Base-by-base conservation (phyloP, 768 basidiomycete species). In the Scleroderma bovista region DNA sequence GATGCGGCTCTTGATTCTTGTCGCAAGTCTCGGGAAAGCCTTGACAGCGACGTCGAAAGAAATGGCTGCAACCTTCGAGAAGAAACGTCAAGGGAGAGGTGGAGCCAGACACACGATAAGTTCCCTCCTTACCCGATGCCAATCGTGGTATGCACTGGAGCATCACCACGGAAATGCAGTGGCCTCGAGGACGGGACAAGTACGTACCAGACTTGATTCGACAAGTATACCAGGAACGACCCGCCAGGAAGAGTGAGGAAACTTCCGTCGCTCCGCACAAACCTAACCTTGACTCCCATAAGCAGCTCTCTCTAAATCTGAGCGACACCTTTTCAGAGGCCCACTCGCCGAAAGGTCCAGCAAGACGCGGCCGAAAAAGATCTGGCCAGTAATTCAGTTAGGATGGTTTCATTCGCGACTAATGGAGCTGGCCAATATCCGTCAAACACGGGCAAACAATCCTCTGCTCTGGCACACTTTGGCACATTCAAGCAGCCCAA, bases 171-270 rank as follows among this genome's bases (percentile, higher is more conserved):
- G 36, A 65, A 68, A 66, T 56, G 62, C 56, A 60, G 60, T 52
- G 57, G 56, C 65, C 65, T 66, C 64, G 67, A 66, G 65, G 65
- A 68, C 54, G 63, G 56, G 52, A 54, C 57, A 34, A 31, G 44
- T 45, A 45, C 44, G 44, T 45, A 45, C 44, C 29, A 17, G 2
- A 22, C 15, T 29, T 44, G 43, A 44, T 32, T 31, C 31, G 44
- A 45, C 61, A 53, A 51, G 51, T 44, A 43, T 33, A 23, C 41
- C 38, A 64, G 59, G 61, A 56, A 62, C 63, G 46, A 11, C 49
- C 31, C 45, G 39, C 6, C 41, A 47, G 50, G 53, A 42, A 52
- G 47, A 56, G 63, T 46, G 40, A 64, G 59, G 44, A 49, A 58
- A 57, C 59, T 59, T 60, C 66, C 64, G 66, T 58, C 36, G 36